Percentiles rank a stretch among this genome's conserved stretches.
These are phyloP conservation scores for Deuterostichococcus epilithicus DNA, from an alignment of 139 green algal species.

Conservation along the genomic window DNA sequence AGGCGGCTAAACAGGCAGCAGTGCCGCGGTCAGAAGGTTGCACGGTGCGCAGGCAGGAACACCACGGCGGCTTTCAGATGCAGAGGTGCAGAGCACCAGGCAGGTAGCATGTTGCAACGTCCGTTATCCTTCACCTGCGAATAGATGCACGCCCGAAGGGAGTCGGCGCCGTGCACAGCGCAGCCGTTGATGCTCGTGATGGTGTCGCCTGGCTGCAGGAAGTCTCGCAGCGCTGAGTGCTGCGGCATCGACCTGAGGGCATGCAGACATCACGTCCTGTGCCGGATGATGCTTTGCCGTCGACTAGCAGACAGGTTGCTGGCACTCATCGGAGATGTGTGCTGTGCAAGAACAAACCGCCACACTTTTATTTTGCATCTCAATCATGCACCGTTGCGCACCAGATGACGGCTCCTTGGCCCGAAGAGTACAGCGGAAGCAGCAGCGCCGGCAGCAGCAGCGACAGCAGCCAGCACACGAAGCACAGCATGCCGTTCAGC, in stretches of 20 bases:
- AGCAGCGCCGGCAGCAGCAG: constrained; percentile 23
- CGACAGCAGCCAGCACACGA: constrained; percentile 24
- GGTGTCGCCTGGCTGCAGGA: constrained; percentile 12
- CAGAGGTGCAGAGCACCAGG: too few species aligned
- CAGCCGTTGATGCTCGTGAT: constrained; percentile 17
- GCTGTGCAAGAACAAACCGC: too few species aligned
- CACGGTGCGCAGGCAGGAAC: too few species aligned
- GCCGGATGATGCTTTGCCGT: too few species aligned
- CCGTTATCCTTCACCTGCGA: not conserved
- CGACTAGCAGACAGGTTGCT: too few species aligned
- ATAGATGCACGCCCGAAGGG: not conserved
- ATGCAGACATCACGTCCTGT: too few species aligned
- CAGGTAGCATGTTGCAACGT: not conserved
- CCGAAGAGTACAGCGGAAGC: constrained; percentile 12
- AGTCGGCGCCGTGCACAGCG: constrained; percentile 2
- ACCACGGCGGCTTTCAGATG: too few species aligned
- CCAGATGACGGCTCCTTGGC: constrained; percentile 20
- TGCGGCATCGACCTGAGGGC: not conserved
- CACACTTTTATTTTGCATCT: not conserved
- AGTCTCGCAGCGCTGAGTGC: not conserved
- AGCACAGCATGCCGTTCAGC: constrained; percentile 43
- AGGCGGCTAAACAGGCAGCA: too few species aligned
- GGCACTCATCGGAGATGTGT: too few species aligned
- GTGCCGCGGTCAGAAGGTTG: too few species aligned
- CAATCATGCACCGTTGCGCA: not conserved